Evolutionary conservation across 2,329 filamentous ascomycete genomes (phyloP).

Genomic region (Sclerotinia spermophila): DNA sequence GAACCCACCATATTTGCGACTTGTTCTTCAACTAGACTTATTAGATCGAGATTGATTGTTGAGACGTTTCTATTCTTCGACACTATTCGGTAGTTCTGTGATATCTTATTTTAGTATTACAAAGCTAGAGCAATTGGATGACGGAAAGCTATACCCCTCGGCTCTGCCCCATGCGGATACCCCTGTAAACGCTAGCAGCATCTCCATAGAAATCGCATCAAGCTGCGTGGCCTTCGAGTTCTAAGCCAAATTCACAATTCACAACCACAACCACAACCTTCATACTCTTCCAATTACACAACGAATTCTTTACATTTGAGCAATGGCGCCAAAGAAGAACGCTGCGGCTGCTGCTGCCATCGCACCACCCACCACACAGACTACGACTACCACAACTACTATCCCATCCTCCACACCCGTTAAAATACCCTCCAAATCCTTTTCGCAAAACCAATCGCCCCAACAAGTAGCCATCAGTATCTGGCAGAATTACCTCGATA

Average conservation of each 20-base stretch:
- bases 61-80: background rate
- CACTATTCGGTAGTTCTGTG: background rate
- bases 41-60: background rate
- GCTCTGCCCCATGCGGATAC: slow-evolving; percentile 5
- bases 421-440: slow-evolving; percentile 28
- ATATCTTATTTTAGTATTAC: background rate
- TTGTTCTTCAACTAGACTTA: background rate
- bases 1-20: slow-evolving; percentile 30
- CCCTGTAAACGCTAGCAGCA: slow-evolving; percentile 10
- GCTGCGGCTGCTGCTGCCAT: slow-evolving; percentile 34
- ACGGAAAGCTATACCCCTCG: slow-evolving; percentile 17
- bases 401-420: slow-evolving; percentile 33
- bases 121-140: slow-evolving; percentile 5
- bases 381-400: slow-evolving; percentile 25
- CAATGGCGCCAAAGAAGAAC: slow-evolving; percentile 51
- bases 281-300: slow-evolving; percentile 13
- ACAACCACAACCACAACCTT: slow-evolving; percentile 12
- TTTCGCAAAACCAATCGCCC: slow-evolving; percentile 30
- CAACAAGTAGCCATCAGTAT: slow-evolving; percentile 63
- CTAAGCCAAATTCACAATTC: slow-evolving; percentile 6
- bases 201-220: slow-evolving; percentile 17
- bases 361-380: slow-evolving; percentile 20
- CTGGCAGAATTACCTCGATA: slow-evolving; percentile 71
- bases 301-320: slow-evolving; percentile 15
- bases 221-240: slow-evolving; percentile 21